Evolutionary conservation across 2,329 filamentous ascomycete genomes (phyloP), one percentile per base, ranked within the genome.

Genomic region (Sporothrix dimorphospora): DNA sequence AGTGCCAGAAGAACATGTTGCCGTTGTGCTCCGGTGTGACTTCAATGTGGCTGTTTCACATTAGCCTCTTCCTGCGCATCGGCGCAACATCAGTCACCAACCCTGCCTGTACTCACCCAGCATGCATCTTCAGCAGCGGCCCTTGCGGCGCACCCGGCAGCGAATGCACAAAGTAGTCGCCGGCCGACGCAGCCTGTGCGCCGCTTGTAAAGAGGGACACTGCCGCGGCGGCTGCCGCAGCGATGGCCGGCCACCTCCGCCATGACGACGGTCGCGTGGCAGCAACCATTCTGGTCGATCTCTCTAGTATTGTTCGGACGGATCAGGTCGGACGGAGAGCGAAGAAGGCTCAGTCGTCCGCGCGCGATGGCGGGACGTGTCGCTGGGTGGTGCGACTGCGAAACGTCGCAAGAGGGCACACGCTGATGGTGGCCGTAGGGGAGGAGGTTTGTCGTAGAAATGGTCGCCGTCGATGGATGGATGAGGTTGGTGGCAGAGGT

Each of bases 1-100:
- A 98, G 79, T 98, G 93, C 96, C 96, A 99, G 85, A 99, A 99
- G 86, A 98, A 99, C 21, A 99, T 83, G 81, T 98, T 97, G 77
- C 94, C 95, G 80, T 98, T 94, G 80, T 92, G 88, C 76, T 94
- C 90, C 24, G 92, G 88, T 45, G 90, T 92, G 78, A 99, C 87
- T 82, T 98, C 94, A 81, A 99, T 91, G 83, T 99, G 96, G 71
- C 94, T 97, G 79, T 65, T n/a, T 21, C 19, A 4, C 27, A 53
- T 63, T 40, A 69, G 53, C 55, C 19, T 49, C 47, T 21, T n/a
- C 38, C 3, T 19, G 8, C 14, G 30, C 21, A 27, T n/a, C n/a
- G n/a, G n/a, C n/a, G n/a, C 14, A 11, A 51, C 21, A 21, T 11
- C 42, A 45, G 51, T 12, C 11, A 5, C 21, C n/a, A 9, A 9